A percentile compares a stretch with the other conserved stretches of the same genome.
Evolutionary conservation across 768 basidiomycete species (phyloP).

Genomic region (Tylopilus rubrobrunneus): DNA sequence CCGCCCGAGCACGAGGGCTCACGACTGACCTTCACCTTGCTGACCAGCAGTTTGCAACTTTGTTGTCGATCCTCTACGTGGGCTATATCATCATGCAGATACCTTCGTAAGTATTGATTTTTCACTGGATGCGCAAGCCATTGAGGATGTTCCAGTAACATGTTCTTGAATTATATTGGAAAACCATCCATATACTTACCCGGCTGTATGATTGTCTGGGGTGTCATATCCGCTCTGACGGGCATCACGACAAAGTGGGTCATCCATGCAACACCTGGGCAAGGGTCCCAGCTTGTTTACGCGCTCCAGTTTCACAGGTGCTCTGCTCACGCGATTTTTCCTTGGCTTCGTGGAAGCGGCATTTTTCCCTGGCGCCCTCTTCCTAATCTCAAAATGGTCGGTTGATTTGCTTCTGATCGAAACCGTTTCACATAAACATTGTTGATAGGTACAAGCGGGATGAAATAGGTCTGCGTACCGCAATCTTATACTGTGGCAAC

Average conservation of each 20-base stretch:
- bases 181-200: constrained; percentile 67
- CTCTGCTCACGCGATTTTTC: constrained; percentile 47
- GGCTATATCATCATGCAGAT: constrained; percentile 46
- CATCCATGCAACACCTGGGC: background rate
- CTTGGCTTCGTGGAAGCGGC: constrained; percentile 50
- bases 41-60: constrained; percentile 59
- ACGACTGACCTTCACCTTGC: constrained; percentile 60
- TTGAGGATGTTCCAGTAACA: constrained; percentile 46
- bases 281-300: background rate
- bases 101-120: constrained; percentile 31
- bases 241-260: constrained; percentile 31
- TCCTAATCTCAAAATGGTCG: constrained; percentile 33
- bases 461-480: constrained; percentile 43
- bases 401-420: constrained; percentile 29
- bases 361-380: constrained; percentile 45
- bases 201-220: constrained; percentile 68
- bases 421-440: constrained; percentile 17
- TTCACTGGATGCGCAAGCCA: background rate
- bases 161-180: constrained; percentile 65
- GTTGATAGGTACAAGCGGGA: constrained; percentile 39
- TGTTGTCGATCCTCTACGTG: constrained; percentile 66
- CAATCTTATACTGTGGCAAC: constrained; percentile 48
- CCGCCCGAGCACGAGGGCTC: constrained; percentile 66
- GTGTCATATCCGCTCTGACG: constrained; percentile 51
- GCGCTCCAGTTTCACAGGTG: constrained; percentile 36